These are phyloP conservation scores for Leccinum fuscescens DNA, from an alignment of 1,284 basidiomycete genomes.

Conservation along the genomic window DNA sequence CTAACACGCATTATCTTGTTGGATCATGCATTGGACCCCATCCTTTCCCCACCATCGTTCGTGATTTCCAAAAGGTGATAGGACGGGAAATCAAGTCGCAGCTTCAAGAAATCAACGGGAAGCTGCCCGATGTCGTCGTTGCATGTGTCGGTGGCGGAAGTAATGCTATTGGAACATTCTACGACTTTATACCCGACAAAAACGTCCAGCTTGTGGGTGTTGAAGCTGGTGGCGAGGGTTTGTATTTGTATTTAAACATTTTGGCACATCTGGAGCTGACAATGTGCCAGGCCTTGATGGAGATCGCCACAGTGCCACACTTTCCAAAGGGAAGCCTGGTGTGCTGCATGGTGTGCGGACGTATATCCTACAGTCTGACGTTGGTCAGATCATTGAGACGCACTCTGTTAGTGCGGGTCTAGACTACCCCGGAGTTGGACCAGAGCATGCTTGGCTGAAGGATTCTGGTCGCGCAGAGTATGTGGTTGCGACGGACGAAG, in stretches of 20 bases:
- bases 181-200: constrained; percentile 89
- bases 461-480: constrained; percentile 93
- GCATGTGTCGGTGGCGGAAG: constrained; percentile 98
- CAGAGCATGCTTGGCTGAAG: constrained; percentile 97
- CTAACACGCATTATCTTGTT: constrained; percentile 93
- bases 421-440: constrained; percentile 92
- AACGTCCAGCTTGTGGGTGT: constrained; percentile 84
- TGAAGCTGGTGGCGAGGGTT: constrained; percentile 95
- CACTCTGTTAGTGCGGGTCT: constrained; percentile 96
- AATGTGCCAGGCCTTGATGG: constrained; percentile 64
- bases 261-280: constrained; percentile 7
- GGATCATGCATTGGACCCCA: constrained; percentile 98
- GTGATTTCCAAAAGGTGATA: constrained; percentile 97
- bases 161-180: constrained; percentile 97
- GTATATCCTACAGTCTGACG: constrained; percentile 86
- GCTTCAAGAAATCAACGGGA: constrained; percentile 70
- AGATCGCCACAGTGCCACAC: constrained; percentile 86
- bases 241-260: constrained; percentile 29
- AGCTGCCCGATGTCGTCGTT: constrained; percentile 91
- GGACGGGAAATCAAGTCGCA: constrained; percentile 94
- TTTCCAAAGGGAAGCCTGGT: constrained; percentile 87
- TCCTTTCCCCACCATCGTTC: constrained; percentile 98
- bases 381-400: constrained; percentile 95
- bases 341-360: constrained; percentile 96
- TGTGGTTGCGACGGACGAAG: constrained; percentile 88